Evolutionary conservation across 345 rosid genomes (phyloP).

Genomic region (Citrus glauca): DNA sequence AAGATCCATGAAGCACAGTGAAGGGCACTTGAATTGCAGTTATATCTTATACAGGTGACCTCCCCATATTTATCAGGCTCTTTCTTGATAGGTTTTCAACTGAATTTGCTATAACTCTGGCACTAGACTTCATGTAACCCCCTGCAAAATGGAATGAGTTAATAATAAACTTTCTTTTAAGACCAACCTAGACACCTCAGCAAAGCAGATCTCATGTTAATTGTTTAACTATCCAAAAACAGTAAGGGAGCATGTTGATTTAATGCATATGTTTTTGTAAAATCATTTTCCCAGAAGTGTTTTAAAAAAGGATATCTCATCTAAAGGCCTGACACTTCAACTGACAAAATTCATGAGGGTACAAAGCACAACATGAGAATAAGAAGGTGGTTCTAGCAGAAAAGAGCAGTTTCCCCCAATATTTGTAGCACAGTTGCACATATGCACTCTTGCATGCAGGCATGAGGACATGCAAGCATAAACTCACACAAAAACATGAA

Average conservation of each 20-base stretch:
- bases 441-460: not conserved
- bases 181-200: too few species aligned
- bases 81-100: conserved; percentile 64
- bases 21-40: not conserved
- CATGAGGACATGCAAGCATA: not conserved
- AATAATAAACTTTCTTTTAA: not conserved
- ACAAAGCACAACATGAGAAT: not conserved
- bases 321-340: not conserved
- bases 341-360: not conserved
- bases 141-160: conserved; percentile 43
- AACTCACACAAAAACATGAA: not conserved
- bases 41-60: not conserved
- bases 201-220: too few species aligned
- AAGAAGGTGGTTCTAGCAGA: not conserved
- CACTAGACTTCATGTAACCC: conserved; percentile 94
- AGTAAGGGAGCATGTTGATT: too few species aligned
- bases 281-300: too few species aligned
- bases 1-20: not conserved
- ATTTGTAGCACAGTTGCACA: not conserved
- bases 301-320: too few species aligned
- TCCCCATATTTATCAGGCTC: conserved; percentile 41
- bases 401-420: not conserved
- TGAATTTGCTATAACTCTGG: conserved; percentile 83
- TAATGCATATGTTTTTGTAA: too few species aligned
- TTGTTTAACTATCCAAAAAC: too few species aligned